Conservation (phyloP, 257 asterid genomes). For the Cinchona pubescens region DNA sequence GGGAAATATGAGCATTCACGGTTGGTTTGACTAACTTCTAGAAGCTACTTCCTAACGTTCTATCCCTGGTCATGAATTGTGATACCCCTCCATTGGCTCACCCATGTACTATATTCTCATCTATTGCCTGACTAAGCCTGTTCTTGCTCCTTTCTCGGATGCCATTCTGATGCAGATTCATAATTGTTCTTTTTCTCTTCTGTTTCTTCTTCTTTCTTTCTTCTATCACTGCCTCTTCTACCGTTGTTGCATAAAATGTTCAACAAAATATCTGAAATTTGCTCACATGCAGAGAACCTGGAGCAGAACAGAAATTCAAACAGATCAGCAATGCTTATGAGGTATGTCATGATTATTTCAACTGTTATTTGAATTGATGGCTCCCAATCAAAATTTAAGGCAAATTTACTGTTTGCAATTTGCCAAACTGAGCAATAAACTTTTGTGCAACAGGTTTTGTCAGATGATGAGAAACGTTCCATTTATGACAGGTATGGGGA, state of each 20-base stretch:
- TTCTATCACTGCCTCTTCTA: background rate
- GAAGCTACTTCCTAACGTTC: too few relatives aligned
- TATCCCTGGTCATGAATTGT: too few relatives aligned
- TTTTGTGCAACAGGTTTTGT: constrained; percentile 60
- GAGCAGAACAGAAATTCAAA: constrained; percentile 93
- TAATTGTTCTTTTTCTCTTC: background rate
- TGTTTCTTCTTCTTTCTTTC: background rate
- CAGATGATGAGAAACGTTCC: constrained; percentile 95
- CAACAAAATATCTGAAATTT: constrained; percentile 15
- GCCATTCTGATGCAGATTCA: too few relatives aligned
- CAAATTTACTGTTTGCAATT: constrained; percentile 9
- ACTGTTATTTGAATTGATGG: background rate
- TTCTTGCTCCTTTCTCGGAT: too few relatives aligned
- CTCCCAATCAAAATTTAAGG: background rate
- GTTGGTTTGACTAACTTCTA: too few relatives aligned
- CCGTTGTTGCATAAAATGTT: constrained; percentile 6
- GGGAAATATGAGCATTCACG: too few relatives aligned
- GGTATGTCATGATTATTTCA: constrained; percentile 43
- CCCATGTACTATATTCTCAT: too few relatives aligned
- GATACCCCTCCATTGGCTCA: too few relatives aligned
- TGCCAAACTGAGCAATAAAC: constrained; percentile 8
- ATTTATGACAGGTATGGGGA: constrained; percentile 92
- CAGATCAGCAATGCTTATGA: constrained; percentile 97
- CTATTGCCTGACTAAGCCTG: too few relatives aligned
- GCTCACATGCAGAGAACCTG: constrained; percentile 58